Base-by-base conservation (phyloP, 345 rosid genomes). In the Eucalyptus guilfoylei region DNA sequence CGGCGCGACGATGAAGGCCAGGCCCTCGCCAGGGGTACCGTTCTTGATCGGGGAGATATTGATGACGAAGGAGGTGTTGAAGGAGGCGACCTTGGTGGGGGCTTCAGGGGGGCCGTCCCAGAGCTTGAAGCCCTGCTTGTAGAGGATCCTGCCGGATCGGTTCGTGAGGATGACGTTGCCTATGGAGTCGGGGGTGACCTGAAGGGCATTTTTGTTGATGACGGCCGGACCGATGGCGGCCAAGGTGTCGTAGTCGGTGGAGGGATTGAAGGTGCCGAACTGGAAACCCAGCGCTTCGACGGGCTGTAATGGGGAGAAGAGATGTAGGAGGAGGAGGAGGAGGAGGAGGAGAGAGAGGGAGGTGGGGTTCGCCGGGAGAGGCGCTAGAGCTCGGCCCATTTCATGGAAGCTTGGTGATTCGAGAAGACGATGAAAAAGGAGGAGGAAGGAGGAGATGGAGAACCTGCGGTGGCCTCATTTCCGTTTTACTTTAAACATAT, bases 111-210 rank as follows among this genome's bases (percentile, higher is more conserved):
- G 54, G 2, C 83, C 85, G 34, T 91, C 90, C 93, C 92, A 91
- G 23, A 93, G 92, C 55, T 60, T 80, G 90, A 91, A 90, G 42
- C 86, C 28, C 12, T 34, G 80, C 12, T 86, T 85, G 90, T 88
- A 88, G 42, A 93, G 48, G 47, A 93, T 60, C 44, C 93, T 83
- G 45, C 94, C 94, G 80, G 92, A 92, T 47, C 32, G 42, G 88
- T 90, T 87, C 5, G 44, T 7, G 24, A 91, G 87, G 60, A 89
- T 40, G 6, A 91, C 64, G 89, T 45, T 83, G 23, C 52, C 52
- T 62, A 52, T 88, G 37, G 94, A 92, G 55, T 93, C 93, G n/a
- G 93, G 92, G 40, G 94, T 93, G 26, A 92, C 50, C 89, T 92
- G 92, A 32, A 91, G 94, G 26, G 92, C 94, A 1, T 14, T 2